A percentile compares a stretch with the other conserved stretches of the same genome.
phyloP scores from a whole-genome alignment of 2,329 filamentous ascomycete genomes.

The Colletotrichum sp. region DNA sequence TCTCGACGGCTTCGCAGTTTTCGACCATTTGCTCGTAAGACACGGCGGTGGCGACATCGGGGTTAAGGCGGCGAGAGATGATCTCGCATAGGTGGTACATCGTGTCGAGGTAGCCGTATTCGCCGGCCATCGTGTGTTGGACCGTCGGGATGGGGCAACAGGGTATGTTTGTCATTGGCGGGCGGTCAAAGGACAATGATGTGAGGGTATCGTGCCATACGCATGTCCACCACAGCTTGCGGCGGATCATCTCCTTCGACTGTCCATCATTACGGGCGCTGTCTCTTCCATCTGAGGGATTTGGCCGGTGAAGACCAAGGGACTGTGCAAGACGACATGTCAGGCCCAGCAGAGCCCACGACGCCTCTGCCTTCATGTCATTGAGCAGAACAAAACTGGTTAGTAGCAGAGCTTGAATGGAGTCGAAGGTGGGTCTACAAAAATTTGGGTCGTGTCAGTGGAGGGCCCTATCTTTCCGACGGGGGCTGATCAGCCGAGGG shows the following conservation, averaged over 20 bases:
- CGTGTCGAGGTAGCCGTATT: constrained; percentile 65
- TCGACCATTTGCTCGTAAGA: constrained; percentile 61
- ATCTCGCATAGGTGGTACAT: constrained; percentile 70
- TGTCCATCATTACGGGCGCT: constrained; percentile 45
- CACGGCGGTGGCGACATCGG: constrained; percentile 54
- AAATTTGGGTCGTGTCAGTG: constrained; percentile 6
- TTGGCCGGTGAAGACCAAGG: constrained; percentile 61
- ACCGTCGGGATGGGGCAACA: constrained; percentile 58
- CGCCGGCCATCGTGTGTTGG: constrained; percentile 45
- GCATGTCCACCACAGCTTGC: constrained; percentile 68
- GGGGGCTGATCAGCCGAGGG: background rate
- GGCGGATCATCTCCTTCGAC: constrained; percentile 59
- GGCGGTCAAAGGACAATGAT: constrained; percentile 69
- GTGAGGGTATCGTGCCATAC: constrained; percentile 72
- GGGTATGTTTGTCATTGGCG: constrained; percentile 66
- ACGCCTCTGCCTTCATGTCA: constrained; percentile 73
- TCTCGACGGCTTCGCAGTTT: constrained; percentile 60
- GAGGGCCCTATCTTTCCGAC: background rate
- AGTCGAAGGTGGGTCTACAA: constrained; percentile 65
- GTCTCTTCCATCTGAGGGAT: constrained; percentile 50
- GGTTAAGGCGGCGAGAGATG: constrained; percentile 62
- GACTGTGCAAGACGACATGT: constrained; percentile 71
- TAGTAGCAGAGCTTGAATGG: constrained; percentile 67
- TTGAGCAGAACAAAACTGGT: constrained; percentile 69
- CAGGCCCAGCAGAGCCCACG: constrained; percentile 68